Base-by-base conservation (phyloP, 192 early-diverging fungal species). In the Rhizoclosmatium sp. region DNA sequence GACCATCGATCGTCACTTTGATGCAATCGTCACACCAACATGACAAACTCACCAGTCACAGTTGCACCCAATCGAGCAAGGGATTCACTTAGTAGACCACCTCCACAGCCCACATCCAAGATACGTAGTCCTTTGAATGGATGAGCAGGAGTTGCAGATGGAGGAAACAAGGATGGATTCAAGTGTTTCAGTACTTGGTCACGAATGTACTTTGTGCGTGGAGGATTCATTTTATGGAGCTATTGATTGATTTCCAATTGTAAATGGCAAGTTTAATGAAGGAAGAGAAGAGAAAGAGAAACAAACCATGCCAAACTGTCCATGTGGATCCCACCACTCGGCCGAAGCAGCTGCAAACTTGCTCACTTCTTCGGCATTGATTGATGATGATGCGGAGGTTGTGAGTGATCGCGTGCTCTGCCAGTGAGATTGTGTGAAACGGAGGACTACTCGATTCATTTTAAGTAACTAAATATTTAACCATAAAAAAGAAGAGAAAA, bases 21-120 rank as follows among this genome's bases (percentile, higher is more conserved):
- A 23, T 14, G 3, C 2, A 39, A 65, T 14, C 12, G 9, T 21
- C 19, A 7, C 40, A 12, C 66, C 12, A 31, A 40, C 4, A 0
- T 21, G 4, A 23, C n/a, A 71, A 16, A 39, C 14, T 71, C 5
- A 75, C 68, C 81, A 40, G 71, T 73, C 7, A 82, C 81, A 9
- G 56, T 70, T 7, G 71, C 81, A 21, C 81, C 81, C 10, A 75
- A 59, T 62, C 72, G 59, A n/a, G 46, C 46, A 23, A 75, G 31
- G 84, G 92, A 89, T 91, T 99, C 95, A 0, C 93, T 87, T 47
- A 98, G 87, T 45, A 99, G 77, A 3, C 97, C 97, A 45, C 96
- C 97, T 40, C 97, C 97, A 82, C 97, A 96, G 1, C 97, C 97
- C 10, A 99, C 92, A 84, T 99, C 97, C 9, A 97, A 81, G 48